Base-by-base conservation (phyloP, 1,139 yeast genomes). In the Yamadazyma conglobata region DNA sequence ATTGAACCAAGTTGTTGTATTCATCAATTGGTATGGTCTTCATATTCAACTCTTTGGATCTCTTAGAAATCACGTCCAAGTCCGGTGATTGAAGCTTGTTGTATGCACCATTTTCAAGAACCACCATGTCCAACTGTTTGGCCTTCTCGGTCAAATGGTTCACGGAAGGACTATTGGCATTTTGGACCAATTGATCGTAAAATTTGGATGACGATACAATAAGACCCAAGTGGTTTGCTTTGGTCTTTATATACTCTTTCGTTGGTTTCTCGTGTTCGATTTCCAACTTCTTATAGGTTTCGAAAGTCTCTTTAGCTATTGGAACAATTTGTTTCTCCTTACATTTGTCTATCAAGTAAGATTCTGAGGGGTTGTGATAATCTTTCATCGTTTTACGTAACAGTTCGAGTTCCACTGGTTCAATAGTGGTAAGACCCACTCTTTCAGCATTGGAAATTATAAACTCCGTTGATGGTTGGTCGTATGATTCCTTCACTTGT, bases 151-250 rank as follows among this genome's bases (percentile, higher is more conserved):
- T 31, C 12, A 72, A 40, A 27, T 60, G 56, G 0, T 47, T 52
- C 3, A 43, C 15, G 3, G 52, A 33, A 21, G 59, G 63, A 4
- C 41, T 31, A 15, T 53, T 37, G 11, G 49, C 46, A 10, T 38
- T 31, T 30, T 49, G 42, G 3, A 47, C 50, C 30, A 64, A 45
- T 21, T 55, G 52, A 20, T 60, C 63, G 29, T 60, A 57, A 18
- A 53, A 50, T 11, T 47, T 43, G 7, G 59, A 34, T 0, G 67
- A 44, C 1, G 66, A 44, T 6, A 63, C 49, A 18, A 57, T 55
- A 26, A 56, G 46, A 5, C 66, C 69, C 21, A 59, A 37, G 6
- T 53, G 56, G 32, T 60, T 55, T 27, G 69, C 62, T 31, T 56
- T 55, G 12, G 46, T 38, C 3, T 46, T 50, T n/a, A 60, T 34